Base-by-base conservation (phyloP, 257 asterid genomes). In the Solanum rostratum region DNA sequence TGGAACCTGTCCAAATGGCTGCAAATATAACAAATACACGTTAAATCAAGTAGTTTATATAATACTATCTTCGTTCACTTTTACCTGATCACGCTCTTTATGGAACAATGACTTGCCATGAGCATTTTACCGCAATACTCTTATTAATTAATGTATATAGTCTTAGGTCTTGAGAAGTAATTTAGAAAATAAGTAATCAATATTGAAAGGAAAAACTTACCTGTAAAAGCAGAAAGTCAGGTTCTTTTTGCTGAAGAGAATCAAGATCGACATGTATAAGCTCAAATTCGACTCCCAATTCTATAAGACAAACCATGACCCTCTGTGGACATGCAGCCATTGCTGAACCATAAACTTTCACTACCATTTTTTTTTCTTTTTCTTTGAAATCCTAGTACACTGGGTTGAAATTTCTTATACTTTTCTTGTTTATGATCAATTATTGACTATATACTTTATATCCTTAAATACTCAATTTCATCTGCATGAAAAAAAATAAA, bases 1-100 rank as follows among this genome's bases (percentile, higher is more conserved):
- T 6, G 98, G 99, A 70, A 94, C 96, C 84, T 91, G 97, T 84
- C 98, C 99, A 84, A 96, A 96, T 57, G 99, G 99, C 99, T 94
- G 94, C 89, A 86, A 45, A 65, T 57, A 62, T 45, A 10, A 66
- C 29, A n/a, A 24, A 83, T 13, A 29, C 59, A 45, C 29, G 53
- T 49, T 29, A 79, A 4, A 49, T 20, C 65, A 49, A 22, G 57
- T 7, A 41, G 45, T 41, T 41, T 41, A 41, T 41, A 41, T 41
- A 41, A 41, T 41, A 41, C 45, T 41, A 1, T 1, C 45, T 41
- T 7, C 10, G 2, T 41, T 41, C 45, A 41, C 45, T 41, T 7
- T 41, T 1, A 1, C 6, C 2, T 41, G 6, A 5, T 6, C 45
- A 41, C 45, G 1, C 6, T 1, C 45, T 41, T 41, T 6, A 41